Conservation (phyloP, 768 basidiomycete species). For the Lactifluus rugatus region DNA sequence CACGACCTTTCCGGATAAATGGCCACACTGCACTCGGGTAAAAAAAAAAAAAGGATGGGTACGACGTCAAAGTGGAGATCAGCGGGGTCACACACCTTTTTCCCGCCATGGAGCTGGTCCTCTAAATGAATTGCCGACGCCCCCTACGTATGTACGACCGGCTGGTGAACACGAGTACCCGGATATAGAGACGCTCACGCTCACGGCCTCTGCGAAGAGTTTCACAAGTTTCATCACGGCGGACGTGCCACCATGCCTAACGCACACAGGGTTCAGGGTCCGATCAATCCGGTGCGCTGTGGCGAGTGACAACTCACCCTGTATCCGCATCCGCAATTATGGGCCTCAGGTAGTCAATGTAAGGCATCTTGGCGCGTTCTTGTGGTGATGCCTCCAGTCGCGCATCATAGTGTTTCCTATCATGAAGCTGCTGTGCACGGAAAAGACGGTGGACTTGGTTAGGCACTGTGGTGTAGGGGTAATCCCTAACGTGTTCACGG, state of each 20-base stretch:
- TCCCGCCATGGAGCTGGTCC: constrained; percentile 90
- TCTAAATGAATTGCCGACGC: constrained; percentile 87
- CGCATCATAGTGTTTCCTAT: constrained; percentile 88
- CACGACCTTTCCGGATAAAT: constrained; percentile 85
- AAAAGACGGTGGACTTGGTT: constrained; percentile 90
- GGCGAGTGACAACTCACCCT: constrained; percentile 46
- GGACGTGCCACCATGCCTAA: constrained; percentile 84
- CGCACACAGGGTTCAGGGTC: not conserved
- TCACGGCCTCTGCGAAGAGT: constrained; percentile 85
- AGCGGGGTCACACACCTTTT: constrained; percentile 51
- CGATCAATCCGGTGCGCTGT: constrained; percentile 4
- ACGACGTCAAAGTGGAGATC: not conserved
- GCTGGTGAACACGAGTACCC: constrained; percentile 2
- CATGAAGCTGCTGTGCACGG: constrained; percentile 86
- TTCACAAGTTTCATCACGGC: constrained; percentile 93
- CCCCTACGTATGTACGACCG: constrained; percentile 38
- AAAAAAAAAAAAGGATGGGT: not conserved
- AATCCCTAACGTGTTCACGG: constrained; percentile 49
- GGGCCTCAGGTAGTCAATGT: constrained; percentile 81
- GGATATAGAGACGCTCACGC: constrained; percentile 13
- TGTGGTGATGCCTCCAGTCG: constrained; percentile 57
- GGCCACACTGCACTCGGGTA: constrained; percentile 50
- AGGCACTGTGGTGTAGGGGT: constrained; percentile 93
- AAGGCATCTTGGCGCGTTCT: constrained; percentile 59
- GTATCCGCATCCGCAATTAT: constrained; percentile 95